Evolutionary conservation across 2,329 filamentous ascomycete species (phyloP), one percentile per base, ranked within the genome.

Genomic region (Emmonsiellopsis sp.): DNA sequence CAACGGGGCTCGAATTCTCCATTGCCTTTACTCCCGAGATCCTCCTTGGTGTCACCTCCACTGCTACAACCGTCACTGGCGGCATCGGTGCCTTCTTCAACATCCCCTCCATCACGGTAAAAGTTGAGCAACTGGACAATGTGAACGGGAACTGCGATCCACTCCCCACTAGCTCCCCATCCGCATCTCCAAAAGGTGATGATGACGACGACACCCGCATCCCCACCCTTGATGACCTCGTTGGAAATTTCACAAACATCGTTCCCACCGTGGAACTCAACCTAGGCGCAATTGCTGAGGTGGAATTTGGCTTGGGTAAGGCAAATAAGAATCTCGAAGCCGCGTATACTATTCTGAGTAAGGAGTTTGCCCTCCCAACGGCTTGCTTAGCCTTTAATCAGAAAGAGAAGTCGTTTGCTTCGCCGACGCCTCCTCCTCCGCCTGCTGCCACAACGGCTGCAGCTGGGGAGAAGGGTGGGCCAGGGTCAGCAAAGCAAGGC

Each of bases 11-110:
- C 3, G 45, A 52, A 7, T 58, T 58, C 26, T 52, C 54, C 26
- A 35, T 56, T 16, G 50, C 45, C 20, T 62, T 62, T 47, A 54
- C 50, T 5, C 57, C 59, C 2, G 55, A 61, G 48, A 56, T 62
- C 41, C 58, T 61, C 5, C 56, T 62, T 16, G 58, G 59, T 16
- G 44, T 62, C 40, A 49, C 34, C 26, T 57, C 58, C 11, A 20
- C 50, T 9, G 44, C 49, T 32, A 53, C 52, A 5, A 13, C 31
- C 15, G 54, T 56, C 41, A 57, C n/a, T 0, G 60, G 62, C 2
- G 62, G 59, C 5, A 55, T 63, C 3, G 62, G 62, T 1, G 59
- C 58, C 11, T 60, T 54, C 44, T 52, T 64, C 32, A 55, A 60
- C 43, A 44, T 64, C 41, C 62, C 62, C 20, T 53, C 55, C 6